A percentile compares a stretch with the other conserved stretches of the same genome.
phyloP scores from a whole-genome alignment of 768 basidiomycete species.

The Asterophora parasitica region DNA sequence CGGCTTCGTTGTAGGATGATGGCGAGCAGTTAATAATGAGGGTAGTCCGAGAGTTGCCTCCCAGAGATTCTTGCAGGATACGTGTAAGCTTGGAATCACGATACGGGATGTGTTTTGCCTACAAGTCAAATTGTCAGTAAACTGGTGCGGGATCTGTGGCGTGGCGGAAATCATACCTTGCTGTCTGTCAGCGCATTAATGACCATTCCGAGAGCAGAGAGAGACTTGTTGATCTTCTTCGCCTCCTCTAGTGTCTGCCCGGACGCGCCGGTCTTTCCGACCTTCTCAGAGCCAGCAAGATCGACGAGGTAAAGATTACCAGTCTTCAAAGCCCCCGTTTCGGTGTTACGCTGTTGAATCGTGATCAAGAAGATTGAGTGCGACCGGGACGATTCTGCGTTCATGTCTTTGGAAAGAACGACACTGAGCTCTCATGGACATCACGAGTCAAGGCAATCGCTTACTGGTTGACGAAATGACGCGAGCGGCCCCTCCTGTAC shows the following conservation, averaged over 20 bases:
- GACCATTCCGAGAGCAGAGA: constrained; percentile 98
- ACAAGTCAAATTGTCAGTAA: constrained; percentile 4
- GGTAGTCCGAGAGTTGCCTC: constrained; percentile 92
- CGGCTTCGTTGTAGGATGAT: constrained; percentile 93
- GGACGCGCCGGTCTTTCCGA: constrained; percentile 98
- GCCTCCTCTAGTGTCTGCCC: constrained; percentile 99
- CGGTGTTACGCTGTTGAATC: constrained; percentile 94
- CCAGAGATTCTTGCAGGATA: constrained; percentile 96
- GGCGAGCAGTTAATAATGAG: constrained; percentile 99
- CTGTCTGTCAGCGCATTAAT: constrained; percentile 97
- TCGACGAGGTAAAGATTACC: constrained; percentile 98
- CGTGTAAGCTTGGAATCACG: constrained; percentile 99
- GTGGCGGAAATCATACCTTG: constrained; percentile 53
- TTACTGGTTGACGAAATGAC: constrained; percentile 92
- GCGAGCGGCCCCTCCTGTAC: constrained; percentile 86
- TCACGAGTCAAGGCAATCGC: constrained; percentile 23
- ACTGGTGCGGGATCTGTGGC: neutral
- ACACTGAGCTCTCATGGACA: neutral
- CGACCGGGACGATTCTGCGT: constrained; percentile 97
- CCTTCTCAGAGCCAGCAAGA: constrained; percentile 97
- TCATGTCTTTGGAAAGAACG: constrained; percentile 75
- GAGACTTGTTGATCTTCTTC: constrained; percentile 99
- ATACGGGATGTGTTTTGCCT: constrained; percentile 97
- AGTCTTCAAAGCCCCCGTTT: constrained; percentile 92
- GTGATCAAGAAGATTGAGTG: constrained; percentile 99